phyloP scores from a whole-genome alignment of 2,329 filamentous ascomycete species.

The Aspergillus sergii region DNA sequence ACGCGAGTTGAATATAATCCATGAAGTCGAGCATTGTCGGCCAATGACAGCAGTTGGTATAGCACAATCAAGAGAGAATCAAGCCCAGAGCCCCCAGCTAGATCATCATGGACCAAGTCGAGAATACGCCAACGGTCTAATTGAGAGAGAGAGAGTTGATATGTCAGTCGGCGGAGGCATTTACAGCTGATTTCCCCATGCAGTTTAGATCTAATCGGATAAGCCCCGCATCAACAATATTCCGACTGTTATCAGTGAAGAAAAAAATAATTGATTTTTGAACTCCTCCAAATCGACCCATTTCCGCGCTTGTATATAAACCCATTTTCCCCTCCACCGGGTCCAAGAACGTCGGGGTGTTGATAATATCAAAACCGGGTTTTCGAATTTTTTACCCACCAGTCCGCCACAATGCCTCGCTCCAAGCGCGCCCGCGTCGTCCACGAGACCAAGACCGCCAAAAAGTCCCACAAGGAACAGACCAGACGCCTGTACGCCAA shows the following conservation, averaged over 20 bases:
- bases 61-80: background rate
- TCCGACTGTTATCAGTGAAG: constrained; percentile 44
- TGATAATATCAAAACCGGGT: background rate
- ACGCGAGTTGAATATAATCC: constrained; percentile 92
- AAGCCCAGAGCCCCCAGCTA: background rate
- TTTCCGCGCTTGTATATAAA: constrained; percentile 20
- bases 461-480: constrained; percentile 88
- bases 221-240: constrained; percentile 39
- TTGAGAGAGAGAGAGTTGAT: background rate
- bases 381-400: background rate
- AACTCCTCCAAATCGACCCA: constrained; percentile 25
- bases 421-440: constrained; percentile 90
- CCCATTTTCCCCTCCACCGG: background rate
- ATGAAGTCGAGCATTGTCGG: constrained; percentile 87
- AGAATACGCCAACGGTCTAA: background rate
- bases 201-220: constrained; percentile 37
- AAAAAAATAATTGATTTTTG: constrained; percentile 36
- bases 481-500: constrained; percentile 86
- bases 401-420: constrained; percentile 73
- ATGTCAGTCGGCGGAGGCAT: constrained; percentile 10
- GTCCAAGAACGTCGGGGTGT: background rate
- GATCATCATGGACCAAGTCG: background rate
- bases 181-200: constrained; percentile 37
- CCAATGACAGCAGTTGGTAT: background rate
- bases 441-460: constrained; percentile 86